Conservation (phyloP, 495 filamentous ascomycete species). For the Podospora tetraspora region DNA sequence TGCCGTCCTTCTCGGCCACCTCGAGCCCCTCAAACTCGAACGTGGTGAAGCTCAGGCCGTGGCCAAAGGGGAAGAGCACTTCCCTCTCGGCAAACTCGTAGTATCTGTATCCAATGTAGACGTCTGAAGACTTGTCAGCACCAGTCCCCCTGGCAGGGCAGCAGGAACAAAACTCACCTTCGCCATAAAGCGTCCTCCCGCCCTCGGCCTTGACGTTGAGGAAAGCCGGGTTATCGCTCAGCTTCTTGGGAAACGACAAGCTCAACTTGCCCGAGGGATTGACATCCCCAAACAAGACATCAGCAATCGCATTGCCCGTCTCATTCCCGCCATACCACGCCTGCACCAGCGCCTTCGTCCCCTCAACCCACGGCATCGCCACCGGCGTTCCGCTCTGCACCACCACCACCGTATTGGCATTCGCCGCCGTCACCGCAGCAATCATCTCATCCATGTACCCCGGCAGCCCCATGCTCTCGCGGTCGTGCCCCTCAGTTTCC, state of each 20-base stretch:
- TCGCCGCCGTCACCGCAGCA: conserved; percentile 47
- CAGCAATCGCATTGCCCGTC: conserved; percentile 59
- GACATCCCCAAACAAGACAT: conserved; percentile 62
- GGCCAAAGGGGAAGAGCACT: conserved; percentile 66
- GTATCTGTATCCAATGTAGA: conserved; percentile 72
- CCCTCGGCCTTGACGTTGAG: conserved; percentile 67
- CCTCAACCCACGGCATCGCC: conserved; percentile 57
- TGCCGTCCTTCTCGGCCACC: conserved; percentile 30
- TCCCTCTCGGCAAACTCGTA: conserved; percentile 62
- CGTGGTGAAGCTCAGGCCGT: conserved; percentile 67
- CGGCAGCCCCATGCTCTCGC: conserved; percentile 55
- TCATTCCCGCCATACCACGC: conserved; percentile 59
- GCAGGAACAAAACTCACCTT: conserved; percentile 36
- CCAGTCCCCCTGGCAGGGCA: neutral
- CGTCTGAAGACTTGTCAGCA: conserved; percentile 23
- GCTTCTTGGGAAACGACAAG: conserved; percentile 58
- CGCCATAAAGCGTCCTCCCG: conserved; percentile 66
- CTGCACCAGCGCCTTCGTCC: conserved; percentile 48
- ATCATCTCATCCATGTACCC: conserved; percentile 55
- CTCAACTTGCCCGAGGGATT: conserved; percentile 64
- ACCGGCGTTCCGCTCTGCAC: conserved; percentile 62
- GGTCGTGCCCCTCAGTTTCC: conserved; percentile 64
- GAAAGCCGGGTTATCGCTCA: conserved; percentile 71
- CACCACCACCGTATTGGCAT: conserved; percentile 56
- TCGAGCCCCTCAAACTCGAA: conserved; percentile 54